phyloP scores from a whole-genome alignment of 2,329 filamentous ascomycete species.

The Parastagonospora avenae region DNA sequence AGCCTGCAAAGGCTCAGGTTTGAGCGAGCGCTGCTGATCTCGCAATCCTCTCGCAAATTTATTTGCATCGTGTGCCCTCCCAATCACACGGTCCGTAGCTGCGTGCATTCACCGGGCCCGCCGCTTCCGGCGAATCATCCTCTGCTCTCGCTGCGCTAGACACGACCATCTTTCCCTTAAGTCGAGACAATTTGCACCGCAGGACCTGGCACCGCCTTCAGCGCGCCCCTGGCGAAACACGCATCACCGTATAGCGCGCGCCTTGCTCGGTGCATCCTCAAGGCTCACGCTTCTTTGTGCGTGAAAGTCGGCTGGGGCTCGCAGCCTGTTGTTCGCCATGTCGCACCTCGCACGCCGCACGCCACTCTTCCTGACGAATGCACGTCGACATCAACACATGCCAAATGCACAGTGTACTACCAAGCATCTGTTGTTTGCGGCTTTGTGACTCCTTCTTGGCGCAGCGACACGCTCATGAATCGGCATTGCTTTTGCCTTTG shows the following conservation, averaged over 20 bases:
- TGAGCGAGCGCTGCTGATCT: slow-evolving; percentile 40
- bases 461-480: slow-evolving; percentile 19
- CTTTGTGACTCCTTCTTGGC: slow-evolving; percentile 16
- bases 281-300: background rate
- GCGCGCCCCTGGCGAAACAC: slow-evolving; percentile 45
- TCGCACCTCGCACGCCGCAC: background rate
- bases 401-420: background rate
- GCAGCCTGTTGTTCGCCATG: slow-evolving; percentile 1
- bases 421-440: slow-evolving; percentile 5
- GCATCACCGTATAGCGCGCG: slow-evolving; percentile 31
- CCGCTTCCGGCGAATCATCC: slow-evolving; percentile 32
- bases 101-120: slow-evolving; percentile 26
- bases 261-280: background rate
- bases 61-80: slow-evolving; percentile 35
- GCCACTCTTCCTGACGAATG: background rate
- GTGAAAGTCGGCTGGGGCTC: slow-evolving; percentile 12
- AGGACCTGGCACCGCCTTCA: slow-evolving; percentile 31
- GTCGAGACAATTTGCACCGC: slow-evolving; percentile 48
- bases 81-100: slow-evolving; percentile 35
- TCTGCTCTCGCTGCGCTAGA: slow-evolving; percentile 24
- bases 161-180: slow-evolving; percentile 20
- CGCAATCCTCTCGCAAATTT: slow-evolving; percentile 39
- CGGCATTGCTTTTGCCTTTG: slow-evolving; percentile 38
- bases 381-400: background rate
- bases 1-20: slow-evolving; percentile 40